Percentiles rank a stretch among this genome's conserved stretches.
phyloP scores from a whole-genome alignment of 768 basidiomycete species.

The Suillus lakei region DNA sequence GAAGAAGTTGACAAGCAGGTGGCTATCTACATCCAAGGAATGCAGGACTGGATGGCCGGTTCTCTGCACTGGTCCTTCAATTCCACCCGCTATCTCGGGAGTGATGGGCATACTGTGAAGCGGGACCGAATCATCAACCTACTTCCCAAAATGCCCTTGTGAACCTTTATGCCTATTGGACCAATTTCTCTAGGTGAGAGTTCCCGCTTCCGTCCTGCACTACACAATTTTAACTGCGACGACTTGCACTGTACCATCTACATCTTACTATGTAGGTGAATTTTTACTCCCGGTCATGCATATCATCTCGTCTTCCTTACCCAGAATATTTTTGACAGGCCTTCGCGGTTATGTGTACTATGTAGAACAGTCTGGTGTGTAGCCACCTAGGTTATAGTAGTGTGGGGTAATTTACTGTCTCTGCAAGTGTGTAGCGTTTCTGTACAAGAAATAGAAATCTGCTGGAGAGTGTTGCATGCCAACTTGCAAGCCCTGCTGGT shows the following conservation, averaged over 20 bases:
- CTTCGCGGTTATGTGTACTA: too few species aligned
- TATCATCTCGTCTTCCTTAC: too few species aligned
- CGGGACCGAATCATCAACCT: conserved; percentile 55
- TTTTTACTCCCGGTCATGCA: too few species aligned
- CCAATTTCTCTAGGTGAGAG: background rate
- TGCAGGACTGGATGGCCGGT: conserved; percentile 75
- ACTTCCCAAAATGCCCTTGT: conserved; percentile 41
- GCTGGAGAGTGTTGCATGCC: background rate
- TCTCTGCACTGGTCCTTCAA: conserved; percentile 68
- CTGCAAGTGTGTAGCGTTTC: background rate
- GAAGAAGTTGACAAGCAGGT: conserved; percentile 63
- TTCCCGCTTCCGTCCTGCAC: background rate
- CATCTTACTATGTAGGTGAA: background rate
- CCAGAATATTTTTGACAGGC: too few species aligned
- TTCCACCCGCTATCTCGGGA: conserved; percentile 64
- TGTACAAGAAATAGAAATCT: background rate
- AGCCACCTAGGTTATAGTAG: background rate
- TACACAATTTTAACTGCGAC: background rate
- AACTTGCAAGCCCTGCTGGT: background rate
- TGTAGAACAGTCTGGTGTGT: too few species aligned
- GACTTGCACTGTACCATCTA: background rate
- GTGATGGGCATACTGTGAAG: conserved; percentile 42
- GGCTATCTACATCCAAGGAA: conserved; percentile 57
- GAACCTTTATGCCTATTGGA: conserved; percentile 18
- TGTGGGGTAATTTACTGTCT: background rate